Base-by-base conservation (phyloP, 148 eudicot genomes). In the Spergularia bocconei region DNA sequence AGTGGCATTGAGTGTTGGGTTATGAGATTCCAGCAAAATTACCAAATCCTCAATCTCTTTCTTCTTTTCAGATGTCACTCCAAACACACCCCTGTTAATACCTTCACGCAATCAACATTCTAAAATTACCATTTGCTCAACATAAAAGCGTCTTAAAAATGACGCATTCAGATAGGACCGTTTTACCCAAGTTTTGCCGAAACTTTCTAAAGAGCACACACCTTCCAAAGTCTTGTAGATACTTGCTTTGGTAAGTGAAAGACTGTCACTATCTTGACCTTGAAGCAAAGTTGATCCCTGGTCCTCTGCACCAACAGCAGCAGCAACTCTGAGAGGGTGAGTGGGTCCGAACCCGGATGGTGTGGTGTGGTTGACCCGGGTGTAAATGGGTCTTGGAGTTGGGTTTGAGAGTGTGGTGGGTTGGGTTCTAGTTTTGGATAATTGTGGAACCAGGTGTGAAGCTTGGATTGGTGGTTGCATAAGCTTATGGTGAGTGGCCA, bases 11-110 rank as follows among this genome's bases (percentile, higher is more conserved):
- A 87, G 84, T 72, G 82, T 89, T 74, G 94, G 94, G 56, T 89
- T 93, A 71, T 74, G 84, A 69, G 92, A 83, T 80, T 93, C 98
- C 59, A 93, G 81, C 55, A 75, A 78, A 76, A 84, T 67, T 54
- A 91, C 91, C 78, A 89, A 76, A 58, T 75, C 83, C 63, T 86
- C 88, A 78, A 93, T 89, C 77, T 91, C 91, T 25, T 79, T 78
- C 69, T 82, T 93, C 88, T 91, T 91, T 9, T 74, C 87, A 60
- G 88, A 83, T 69, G 90, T 84, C 16, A 86, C 85, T 62, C 98
- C 98, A 85, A 93, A 93, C 44, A 93, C 88, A 41, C 98, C 98
- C 78, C 97, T 87, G 51, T 93, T 89, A 14, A 83, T 89, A n/a
- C 93, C 98, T 93, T 75, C 68, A 54, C 11, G 52, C 21, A 67